Base-by-base conservation (phyloP, 163 green algal species). In the Scenedesmus sp. region DNA sequence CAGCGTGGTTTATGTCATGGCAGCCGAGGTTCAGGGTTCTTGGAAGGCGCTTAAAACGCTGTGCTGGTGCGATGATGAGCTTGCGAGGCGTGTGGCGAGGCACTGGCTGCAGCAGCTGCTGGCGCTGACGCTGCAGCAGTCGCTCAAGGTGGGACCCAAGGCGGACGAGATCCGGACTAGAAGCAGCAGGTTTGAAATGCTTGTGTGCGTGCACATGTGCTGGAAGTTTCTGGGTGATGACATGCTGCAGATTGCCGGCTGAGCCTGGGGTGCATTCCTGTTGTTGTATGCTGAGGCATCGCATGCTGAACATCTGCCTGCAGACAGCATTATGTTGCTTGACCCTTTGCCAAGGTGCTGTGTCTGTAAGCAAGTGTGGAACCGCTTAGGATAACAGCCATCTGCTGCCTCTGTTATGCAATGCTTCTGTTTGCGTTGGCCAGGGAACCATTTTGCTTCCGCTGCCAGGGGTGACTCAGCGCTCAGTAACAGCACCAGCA, bases 1-100 rank as follows among this genome's bases (percentile, higher is more conserved):
- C 18, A 73, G 67, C 15, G 62, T 88, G 2, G 85, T 83, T 16
- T 73, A 88, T 54, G 56, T 87, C 10, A 67, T 55, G 86, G 34
- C 57, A 2, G 23, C 90, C 57, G 83, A 86, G 55, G 90, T 74
- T 7, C 74, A 82, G 34, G 84, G 56, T 46, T 66, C 83, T 3
- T 93, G 90, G 90, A 83, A 84, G 54, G 76, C 90, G 5, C 85
- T 93, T 1, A 66, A 79, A n/a, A 62, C 76, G n/a, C 64, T 93
- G 76, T 91, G 85, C 62, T 93, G 85, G 85, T 93, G 85, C 79
- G 76, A 84, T 26, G 90, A 89, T 23, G 85, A 84, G 23, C 7
- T 34, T 0, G 85, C 90, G 13, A 84, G 85, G 52, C 13, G 23
- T 0, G 85, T 77, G 3, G 85, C 70, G 0, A 13, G 62, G 12